Percentiles rank a stretch among this genome's conserved stretches.
phyloP scores from a whole-genome alignment of 306 rosid species.

The Astragalus glycyphyllos region DNA sequence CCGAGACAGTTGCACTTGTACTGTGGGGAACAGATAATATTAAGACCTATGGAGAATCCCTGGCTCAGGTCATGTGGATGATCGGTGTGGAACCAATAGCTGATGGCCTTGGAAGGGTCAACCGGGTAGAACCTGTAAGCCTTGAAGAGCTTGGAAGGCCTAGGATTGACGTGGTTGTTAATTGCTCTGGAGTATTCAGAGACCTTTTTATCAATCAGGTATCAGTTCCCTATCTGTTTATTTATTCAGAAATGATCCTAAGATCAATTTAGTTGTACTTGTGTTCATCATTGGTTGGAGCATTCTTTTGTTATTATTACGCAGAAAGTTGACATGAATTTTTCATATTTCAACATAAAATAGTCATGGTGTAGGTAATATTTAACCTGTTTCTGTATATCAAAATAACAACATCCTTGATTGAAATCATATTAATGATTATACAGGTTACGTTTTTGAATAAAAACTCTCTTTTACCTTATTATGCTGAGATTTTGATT shows the following conservation, averaged over 20 bases:
- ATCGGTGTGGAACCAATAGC: conserved; percentile 87
- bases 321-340: conserved; percentile 4
- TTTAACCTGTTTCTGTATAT: conserved; percentile 6
- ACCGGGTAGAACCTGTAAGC: conserved; percentile 77
- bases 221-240: conserved; percentile 30
- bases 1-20: conserved; percentile 94
- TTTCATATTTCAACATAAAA: background rate
- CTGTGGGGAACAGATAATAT: conserved; percentile 99
- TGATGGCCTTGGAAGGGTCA: conserved; percentile 86
- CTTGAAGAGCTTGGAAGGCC: conserved; percentile 99
- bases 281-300: conserved; percentile 3
- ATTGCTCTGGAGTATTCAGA: conserved; percentile 98
- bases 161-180: conserved; percentile 94
- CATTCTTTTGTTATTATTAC: background rate
- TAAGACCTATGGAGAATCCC: conserved; percentile 93
- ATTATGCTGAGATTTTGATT: background rate
- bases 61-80: conserved; percentile 99
- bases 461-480: background rate
- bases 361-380: conserved; percentile 5
- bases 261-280: conserved; percentile 13
- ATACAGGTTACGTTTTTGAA: background rate
- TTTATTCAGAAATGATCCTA: conserved; percentile 7
- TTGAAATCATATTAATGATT: conserved; percentile 15
- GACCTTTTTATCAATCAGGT: conserved; percentile 99
- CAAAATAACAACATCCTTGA: background rate